Evolutionary conservation across 768 basidiomycete species (phyloP), one percentile per base, ranked within the genome.

Genomic region (Auricularia cornea): DNA sequence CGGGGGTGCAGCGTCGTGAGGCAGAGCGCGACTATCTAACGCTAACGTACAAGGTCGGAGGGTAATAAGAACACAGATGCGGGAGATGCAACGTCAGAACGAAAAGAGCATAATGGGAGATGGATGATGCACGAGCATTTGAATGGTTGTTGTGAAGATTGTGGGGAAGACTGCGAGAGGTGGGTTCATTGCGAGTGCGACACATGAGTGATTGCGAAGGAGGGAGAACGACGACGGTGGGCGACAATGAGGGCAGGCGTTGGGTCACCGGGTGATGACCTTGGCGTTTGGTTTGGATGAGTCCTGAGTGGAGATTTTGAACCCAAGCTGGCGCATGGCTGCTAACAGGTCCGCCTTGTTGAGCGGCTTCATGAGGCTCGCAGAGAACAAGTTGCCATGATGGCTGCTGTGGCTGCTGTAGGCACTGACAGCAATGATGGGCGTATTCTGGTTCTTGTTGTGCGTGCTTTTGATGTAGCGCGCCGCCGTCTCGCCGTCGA

Each of bases 381-480:
- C 90, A 14, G 89, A 81, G 70, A 94, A 94, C 59, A 92, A 74
- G 64, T 84, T 85, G 54, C 78, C 80, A 62, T 87, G 86, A 64
- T 76, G 81, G 33, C 82, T 78, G 65, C 92, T 90, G 20, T 78
- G 79, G 11, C 86, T 84, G 66, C 90, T 88, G 72, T 94, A 94
- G 33, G 92, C 92, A 71, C 91, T 95, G 60, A 96, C 87, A 61
- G 92, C 90, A 65, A 96, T 86, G 60, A 95, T 98, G 0, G 96
- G 96, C 12, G 94, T 95, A 68, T 83, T 87, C 60, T 89, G 86
- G 70, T 98, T 98, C 78, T 89, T 95, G 80, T 92, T 94, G 73
- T 92, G 93, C 20, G 95, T 98, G 68, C 88, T 94, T 79, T 94
- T 94, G 79, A 99, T 96, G 76, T 97, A 98, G 62, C 94, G 83